Base-by-base conservation (phyloP, 257 asterid species). In the Plantago ovata region DNA sequence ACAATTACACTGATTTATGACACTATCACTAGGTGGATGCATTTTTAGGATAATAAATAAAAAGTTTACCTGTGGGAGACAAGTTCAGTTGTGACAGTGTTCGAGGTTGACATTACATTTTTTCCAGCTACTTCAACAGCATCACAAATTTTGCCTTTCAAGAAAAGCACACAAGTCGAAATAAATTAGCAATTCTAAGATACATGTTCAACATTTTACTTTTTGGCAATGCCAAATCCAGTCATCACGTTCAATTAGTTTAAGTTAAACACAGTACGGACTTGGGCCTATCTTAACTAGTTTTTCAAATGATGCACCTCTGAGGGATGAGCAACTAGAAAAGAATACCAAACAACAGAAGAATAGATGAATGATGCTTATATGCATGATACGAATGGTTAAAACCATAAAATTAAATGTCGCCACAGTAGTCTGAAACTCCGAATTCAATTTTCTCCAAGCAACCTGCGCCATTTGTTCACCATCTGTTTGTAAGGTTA, bases 81-180 rank as follows among this genome's bases (percentile, higher is more conserved):
- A 53, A 93, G 97, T 40, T 88, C 97, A 47, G 97, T 86, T 1
- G 99, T 93, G 71, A 89, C 96, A 0, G 87, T 86, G 62, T 85
- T 77, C 19, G 97, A 88, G 58, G 98, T 93, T 51, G 85, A 75
- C 96, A 86, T 82, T 43, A 93, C 99, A 71, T 79, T 84, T 81
- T 82, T 93, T 60, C 97, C 99, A 10, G 99, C 89, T 54, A 89
- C 75, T 78, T 93, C 99, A 70, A 78, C 95, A 64, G 96, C 97
- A 69, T 93, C 99, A 55, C 94, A 82, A 16, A 93, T 68, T 81
- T 63, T 81, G 79, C 94, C 98, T 89, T 71, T 38, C 45, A 69
- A 59, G 43, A 69, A 62, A 46, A 61, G 62, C 20, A 39, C 21
- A 58, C 19, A 39, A 44, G 56, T 78, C 58, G 72, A 23, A 57